Evolutionary conservation across 179 eudicot species (phyloP), one percentile per base, ranked within the genome.

Genomic region (Amaranthus tricolor): DNA sequence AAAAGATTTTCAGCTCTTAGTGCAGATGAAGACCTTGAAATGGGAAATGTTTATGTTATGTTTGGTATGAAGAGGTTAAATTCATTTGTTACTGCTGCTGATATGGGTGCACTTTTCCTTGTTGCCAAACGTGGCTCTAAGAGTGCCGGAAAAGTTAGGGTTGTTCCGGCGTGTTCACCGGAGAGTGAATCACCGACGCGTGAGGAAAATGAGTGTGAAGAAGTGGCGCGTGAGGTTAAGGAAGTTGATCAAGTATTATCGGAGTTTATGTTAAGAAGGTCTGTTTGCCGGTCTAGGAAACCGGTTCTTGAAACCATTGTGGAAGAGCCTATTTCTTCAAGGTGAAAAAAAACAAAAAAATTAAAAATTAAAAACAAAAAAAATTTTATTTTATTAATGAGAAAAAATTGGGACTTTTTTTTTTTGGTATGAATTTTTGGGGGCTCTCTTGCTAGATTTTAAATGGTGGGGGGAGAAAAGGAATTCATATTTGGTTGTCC

Each of bases 301-400:
- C 98, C 98, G 2, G 73, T 83, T 81, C 82, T 94, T 74, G 98
- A 94, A 75, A 94, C 98, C 0, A 94, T 94, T 49, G 88, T 69
- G 7, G 98, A 94, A 84, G 98, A 94, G 62, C 88, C 95, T n/a
- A 71, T 82, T 68, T 72, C 20, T 9, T 74, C 78, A 43, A 74
- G 76, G 71, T 79, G 75, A 76, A 54, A 31, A 31, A 31, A 31
- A 31, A 31, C 40, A 31, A 31, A 31, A 31, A 12, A 49, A 62
- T 10, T 10, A 67, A 50, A 19, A 66, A 48, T 10, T 0, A 20
- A 19, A 12, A 20, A 2, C 11, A 48, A 49, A 9, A 5, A 31
- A 48, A 3, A 14, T 0, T n/a, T n/a, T 24, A 24, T 24, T 24
- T 45, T 19, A 66, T 66, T 19, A 17, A n/a, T 3, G 53, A 8